Evolutionary conservation across 306 rosid genomes (phyloP).

Genomic region (Vicia villosa): DNA sequence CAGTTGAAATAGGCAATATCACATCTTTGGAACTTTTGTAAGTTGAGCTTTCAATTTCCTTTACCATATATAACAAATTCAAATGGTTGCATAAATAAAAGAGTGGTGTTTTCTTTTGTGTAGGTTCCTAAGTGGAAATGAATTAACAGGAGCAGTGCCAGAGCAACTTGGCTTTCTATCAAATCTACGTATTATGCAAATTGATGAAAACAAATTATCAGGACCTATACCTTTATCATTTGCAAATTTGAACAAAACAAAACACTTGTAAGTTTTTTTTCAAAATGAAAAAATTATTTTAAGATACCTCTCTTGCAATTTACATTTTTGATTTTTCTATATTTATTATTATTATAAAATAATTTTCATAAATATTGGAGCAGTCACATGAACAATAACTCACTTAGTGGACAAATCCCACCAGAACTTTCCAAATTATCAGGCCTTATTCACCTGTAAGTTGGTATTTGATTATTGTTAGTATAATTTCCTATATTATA

Average conservation of each 20-base stretch:
- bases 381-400: conserved; percentile 99
- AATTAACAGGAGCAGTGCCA: conserved; percentile 4
- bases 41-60: neutral
- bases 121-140: conserved; percentile 1
- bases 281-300: neutral
- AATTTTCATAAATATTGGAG: conserved; percentile 36
- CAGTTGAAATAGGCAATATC: conserved; percentile 1
- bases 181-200: neutral
- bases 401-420: conserved; percentile 84
- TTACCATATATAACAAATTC: neutral
- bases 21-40: conserved; percentile 12
- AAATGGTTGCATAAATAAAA: neutral
- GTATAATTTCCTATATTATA: neutral
- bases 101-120: neutral
- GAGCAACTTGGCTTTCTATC: conserved; percentile 1
- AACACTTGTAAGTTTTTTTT: neutral
- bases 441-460: conserved; percentile 78
- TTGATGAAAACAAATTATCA: conserved; percentile 14
- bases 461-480: conserved; percentile 20
- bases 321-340: neutral
- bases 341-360: neutral
- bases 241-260: conserved; percentile 13
- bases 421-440: conserved; percentile 64
- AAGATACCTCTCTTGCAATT: neutral
- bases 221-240: conserved; percentile 15